A percentile compares a stretch with the other conserved stretches of the same genome.
phyloP scores from a whole-genome alignment of 208 protist species.

The Polymyxa betae region DNA sequence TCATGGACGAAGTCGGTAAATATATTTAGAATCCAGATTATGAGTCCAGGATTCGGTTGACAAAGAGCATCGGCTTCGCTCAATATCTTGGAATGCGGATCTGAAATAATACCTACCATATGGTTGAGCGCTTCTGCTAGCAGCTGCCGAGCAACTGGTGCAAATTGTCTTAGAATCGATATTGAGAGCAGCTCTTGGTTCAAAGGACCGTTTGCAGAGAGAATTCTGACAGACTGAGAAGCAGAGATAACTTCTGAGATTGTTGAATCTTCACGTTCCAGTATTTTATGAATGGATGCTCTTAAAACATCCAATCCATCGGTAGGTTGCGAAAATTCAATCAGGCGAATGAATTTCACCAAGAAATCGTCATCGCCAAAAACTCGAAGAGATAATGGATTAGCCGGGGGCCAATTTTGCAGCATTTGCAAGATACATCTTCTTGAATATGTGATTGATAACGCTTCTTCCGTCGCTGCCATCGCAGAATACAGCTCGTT shows the following conservation, averaged over 20 bases:
- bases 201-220: neutral
- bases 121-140: constrained; percentile 45
- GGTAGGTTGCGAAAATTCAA: constrained; percentile 56
- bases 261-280: constrained; percentile 30
- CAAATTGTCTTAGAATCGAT: constrained; percentile 2
- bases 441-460: constrained; percentile 55
- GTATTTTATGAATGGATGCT: neutral
- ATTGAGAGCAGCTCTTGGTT: neutral
- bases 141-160: constrained; percentile 17
- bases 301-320: constrained; percentile 54
- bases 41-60: constrained; percentile 47
- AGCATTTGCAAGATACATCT: constrained; percentile 53
- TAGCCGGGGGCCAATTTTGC: constrained; percentile 54
- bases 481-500: constrained; percentile 56
- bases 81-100: constrained; percentile 13
- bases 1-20: constrained; percentile 11
- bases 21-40: constrained; percentile 40
- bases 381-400: constrained; percentile 21
- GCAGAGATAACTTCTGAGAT: neutral
- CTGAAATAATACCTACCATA: constrained; percentile 18
- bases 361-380: constrained; percentile 59
- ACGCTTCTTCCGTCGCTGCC: constrained; percentile 5
- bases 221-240: neutral
- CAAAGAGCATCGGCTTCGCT: constrained; percentile 39
- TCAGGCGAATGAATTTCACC: constrained; percentile 52